These are phyloP conservation scores for Eutypa lata DNA, from an alignment of 2,329 filamentous ascomycete species.

Conservation along the genomic window DNA sequence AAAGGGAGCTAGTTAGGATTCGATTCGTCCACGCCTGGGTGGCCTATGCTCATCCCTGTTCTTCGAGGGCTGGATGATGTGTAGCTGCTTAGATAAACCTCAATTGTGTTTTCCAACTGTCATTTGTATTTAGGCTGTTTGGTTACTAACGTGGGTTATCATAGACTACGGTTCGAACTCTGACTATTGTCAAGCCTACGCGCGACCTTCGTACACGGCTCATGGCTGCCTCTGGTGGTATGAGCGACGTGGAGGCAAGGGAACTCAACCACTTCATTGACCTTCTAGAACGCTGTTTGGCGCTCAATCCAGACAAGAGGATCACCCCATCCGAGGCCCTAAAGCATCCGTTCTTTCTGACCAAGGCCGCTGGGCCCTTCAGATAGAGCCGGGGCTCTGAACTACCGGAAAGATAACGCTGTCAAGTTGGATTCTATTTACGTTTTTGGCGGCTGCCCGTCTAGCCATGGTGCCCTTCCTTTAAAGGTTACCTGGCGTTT, in stretches of 20 bases:
- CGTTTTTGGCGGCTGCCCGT: too few relatives aligned
- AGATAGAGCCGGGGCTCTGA: constrained; percentile 13
- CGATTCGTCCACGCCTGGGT: too few relatives aligned
- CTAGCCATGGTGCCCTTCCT: too few relatives aligned
- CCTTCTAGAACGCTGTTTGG: constrained; percentile 81
- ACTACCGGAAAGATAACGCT: too few relatives aligned
- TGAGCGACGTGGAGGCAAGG: constrained; percentile 70
- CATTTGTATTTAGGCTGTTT: not conserved
- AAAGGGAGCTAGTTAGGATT: too few relatives aligned
- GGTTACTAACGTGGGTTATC: constrained; percentile 3
- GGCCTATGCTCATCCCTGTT: too few relatives aligned
- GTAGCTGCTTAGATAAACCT: too few relatives aligned
- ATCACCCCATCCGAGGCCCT: constrained; percentile 84
- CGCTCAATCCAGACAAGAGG: constrained; percentile 88
- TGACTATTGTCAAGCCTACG: constrained; percentile 71
- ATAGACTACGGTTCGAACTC: constrained; percentile 64
- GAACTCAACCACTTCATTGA: constrained; percentile 84
- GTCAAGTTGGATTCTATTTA: too few relatives aligned
- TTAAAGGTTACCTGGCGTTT: too few relatives aligned
- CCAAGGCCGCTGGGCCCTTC: constrained; percentile 29
- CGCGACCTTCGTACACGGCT: constrained; percentile 81
- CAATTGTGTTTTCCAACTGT: too few relatives aligned
- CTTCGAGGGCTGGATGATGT: too few relatives aligned
- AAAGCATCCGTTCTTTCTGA: constrained; percentile 79
- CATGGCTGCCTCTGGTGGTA: constrained; percentile 67